phyloP scores from a whole-genome alignment of 306 rosid species.

The Quercus bicolor region DNA sequence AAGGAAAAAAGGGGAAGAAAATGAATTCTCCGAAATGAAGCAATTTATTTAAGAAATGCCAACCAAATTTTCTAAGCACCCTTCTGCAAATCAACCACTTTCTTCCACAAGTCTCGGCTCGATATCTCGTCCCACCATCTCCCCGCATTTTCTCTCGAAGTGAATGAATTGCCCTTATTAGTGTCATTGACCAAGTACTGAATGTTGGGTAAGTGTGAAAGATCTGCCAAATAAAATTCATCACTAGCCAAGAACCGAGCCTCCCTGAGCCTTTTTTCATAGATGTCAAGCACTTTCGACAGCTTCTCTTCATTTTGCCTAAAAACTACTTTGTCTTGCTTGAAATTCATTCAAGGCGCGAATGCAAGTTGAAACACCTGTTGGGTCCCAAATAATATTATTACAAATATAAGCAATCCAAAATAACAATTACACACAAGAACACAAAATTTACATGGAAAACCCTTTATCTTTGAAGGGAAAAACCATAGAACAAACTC shows the following conservation, averaged over 20 bases:
- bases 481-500: too few relatives aligned
- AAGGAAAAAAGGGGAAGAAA: background rate
- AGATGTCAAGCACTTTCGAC: slow-evolving; percentile 60
- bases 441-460: too few relatives aligned
- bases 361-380: slow-evolving; percentile 70
- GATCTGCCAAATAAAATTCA: slow-evolving; percentile 72
- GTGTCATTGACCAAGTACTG: slow-evolving; percentile 46
- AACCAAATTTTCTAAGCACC: background rate
- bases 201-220: slow-evolving; percentile 73
- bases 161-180: slow-evolving; percentile 36
- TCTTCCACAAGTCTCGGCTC: slow-evolving; percentile 52
- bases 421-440: too few relatives aligned
- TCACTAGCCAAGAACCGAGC: slow-evolving; percentile 58
- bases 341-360: slow-evolving; percentile 72
- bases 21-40: background rate
- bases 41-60: background rate
- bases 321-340: slow-evolving; percentile 50
- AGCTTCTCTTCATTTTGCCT: slow-evolving; percentile 52
- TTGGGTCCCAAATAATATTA: too few relatives aligned
- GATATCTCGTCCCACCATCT: slow-evolving; percentile 90
- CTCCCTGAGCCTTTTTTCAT: slow-evolving; percentile 57
- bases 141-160: slow-evolving; percentile 45
- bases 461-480: too few relatives aligned
- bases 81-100: slow-evolving; percentile 49
- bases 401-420: too few relatives aligned